phyloP scores from a whole-genome alignment of 192 early-diverging fungal genomes.

The Podila minutissima region DNA sequence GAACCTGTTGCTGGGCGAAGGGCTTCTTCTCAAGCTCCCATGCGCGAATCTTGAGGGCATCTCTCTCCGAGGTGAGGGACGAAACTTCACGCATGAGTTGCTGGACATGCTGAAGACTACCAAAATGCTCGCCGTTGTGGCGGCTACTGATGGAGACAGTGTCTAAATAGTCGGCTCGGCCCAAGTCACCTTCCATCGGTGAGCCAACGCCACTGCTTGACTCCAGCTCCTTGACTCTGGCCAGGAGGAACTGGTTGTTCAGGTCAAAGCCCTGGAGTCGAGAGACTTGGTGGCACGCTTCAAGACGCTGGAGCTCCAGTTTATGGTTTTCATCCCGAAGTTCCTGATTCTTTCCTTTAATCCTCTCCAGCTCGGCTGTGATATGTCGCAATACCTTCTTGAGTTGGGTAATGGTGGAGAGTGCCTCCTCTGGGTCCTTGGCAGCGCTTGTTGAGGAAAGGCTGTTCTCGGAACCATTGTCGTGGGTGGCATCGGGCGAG shows the following conservation, averaged over 20 bases:
- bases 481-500: constrained; percentile 4
- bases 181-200: not conserved
- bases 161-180: not conserved
- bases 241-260: constrained; percentile 30
- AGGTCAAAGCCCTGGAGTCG: constrained; percentile 8
- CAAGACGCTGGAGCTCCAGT: constrained; percentile 9
- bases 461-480: not conserved
- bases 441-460: not conserved
- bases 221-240: constrained; percentile 52
- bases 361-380: constrained; percentile 3
- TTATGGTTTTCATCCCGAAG: constrained; percentile 6
- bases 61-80: constrained; percentile 13
- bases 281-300: constrained; percentile 14
- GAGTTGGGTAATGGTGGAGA: constrained; percentile 4
- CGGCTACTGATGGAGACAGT: not conserved
- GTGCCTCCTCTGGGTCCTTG: not conserved
- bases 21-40: constrained; percentile 30
- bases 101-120: not conserved
- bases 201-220: not conserved
- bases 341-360: constrained; percentile 20
- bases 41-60: constrained; percentile 13
- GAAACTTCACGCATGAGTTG: constrained; percentile 7
- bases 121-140: not conserved
- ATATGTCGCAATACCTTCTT: not conserved
- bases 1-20: constrained; percentile 10